phyloP scores from a whole-genome alignment of 257 asterid genomes.

The Solanum pennellii region DNA sequence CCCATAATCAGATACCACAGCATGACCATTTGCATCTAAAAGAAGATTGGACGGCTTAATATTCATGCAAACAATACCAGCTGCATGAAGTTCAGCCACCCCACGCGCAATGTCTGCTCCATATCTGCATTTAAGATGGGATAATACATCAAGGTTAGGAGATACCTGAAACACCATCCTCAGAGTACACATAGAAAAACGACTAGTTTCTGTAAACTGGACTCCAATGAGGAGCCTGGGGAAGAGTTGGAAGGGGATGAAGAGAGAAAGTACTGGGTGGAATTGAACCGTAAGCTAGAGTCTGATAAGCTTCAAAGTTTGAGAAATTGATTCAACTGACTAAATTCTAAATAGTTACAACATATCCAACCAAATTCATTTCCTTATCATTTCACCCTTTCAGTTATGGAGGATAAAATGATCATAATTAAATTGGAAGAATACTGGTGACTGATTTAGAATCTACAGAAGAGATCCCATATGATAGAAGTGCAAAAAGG shows the following conservation, averaged over 20 bases:
- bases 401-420: background rate
- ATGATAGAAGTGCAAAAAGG: background rate
- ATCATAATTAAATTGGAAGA: background rate
- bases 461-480: background rate
- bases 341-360: background rate
- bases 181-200: background rate
- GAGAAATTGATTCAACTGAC: background rate
- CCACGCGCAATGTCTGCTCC: slow-evolving; percentile 99
- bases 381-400: background rate
- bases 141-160: slow-evolving; percentile 9
- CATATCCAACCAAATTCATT: background rate
- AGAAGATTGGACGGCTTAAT: slow-evolving; percentile 95
- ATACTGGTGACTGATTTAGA: background rate
- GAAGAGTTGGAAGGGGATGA: background rate
- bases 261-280: background rate
- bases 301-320: background rate
- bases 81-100: slow-evolving; percentile 98
- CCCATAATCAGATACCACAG: slow-evolving; percentile 94
- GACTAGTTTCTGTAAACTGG: background rate
- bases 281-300: background rate
- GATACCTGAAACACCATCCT: background rate
- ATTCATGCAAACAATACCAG: slow-evolving; percentile 96
- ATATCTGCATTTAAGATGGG: slow-evolving; percentile 46
- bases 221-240: background rate
- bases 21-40: slow-evolving; percentile 84